Evolutionary conservation across 352 stramenopile species (phyloP).

Genomic region (Globisporangium acanthophoron): DNA sequence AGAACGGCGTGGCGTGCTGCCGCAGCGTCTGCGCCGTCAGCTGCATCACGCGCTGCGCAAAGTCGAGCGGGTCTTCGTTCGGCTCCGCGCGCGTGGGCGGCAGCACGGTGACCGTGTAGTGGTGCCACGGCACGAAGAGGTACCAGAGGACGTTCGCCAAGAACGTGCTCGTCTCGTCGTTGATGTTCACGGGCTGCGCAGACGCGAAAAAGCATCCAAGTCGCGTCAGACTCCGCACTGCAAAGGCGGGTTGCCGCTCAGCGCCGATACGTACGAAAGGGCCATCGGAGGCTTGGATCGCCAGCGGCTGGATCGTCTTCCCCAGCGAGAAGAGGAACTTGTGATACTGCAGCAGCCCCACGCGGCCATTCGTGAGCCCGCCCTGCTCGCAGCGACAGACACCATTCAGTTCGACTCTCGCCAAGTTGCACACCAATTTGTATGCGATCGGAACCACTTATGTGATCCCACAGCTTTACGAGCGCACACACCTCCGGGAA

Average conservation of each 20-base stretch:
- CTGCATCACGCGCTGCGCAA: slow-evolving; percentile 63
- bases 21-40: slow-evolving; percentile 37
- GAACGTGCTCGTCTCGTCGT: slow-evolving; percentile 75
- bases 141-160: slow-evolving; percentile 72
- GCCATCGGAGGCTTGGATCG: slow-evolving; percentile 54
- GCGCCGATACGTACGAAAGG: slow-evolving; percentile 41
- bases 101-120: slow-evolving; percentile 58
- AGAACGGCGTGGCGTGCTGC: slow-evolving; percentile 55
- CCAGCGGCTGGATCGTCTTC: slow-evolving; percentile 54
- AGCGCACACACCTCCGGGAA: slow-evolving; percentile 46
- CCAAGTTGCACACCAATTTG: no score
- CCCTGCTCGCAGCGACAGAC: slow-evolving; percentile 13
- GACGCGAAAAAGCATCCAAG: no score
- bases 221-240: no score
- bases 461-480: no score
- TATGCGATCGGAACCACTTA: background rate
- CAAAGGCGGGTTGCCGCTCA: background rate
- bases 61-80: slow-evolving; percentile 39
- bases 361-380: slow-evolving; percentile 57
- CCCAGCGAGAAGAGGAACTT: slow-evolving; percentile 76
- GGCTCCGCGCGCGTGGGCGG: slow-evolving; percentile 26
- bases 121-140: slow-evolving; percentile 61
- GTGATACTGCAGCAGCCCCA: slow-evolving; percentile 67
- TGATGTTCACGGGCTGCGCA: slow-evolving; percentile 65
- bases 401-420: no score